Percentiles rank a stretch among this genome's conserved stretches.
Conservation (phyloP, 2,329 filamentous ascomycete species). For the Escovopsis sp. region DNA sequence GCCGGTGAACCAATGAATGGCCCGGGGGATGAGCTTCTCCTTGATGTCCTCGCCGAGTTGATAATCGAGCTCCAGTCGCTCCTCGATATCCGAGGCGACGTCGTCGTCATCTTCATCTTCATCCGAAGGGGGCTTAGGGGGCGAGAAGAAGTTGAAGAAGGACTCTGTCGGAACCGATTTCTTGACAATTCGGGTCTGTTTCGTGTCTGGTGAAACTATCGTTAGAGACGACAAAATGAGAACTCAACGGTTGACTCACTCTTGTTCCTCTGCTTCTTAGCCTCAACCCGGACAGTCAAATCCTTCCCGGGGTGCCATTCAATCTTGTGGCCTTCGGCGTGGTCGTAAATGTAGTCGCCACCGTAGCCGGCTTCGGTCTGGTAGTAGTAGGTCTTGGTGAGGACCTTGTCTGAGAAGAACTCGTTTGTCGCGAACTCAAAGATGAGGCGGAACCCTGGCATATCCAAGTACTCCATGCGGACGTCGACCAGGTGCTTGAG, state of each 20-base stretch:
- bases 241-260: slow-evolving; percentile 37
- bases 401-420: slow-evolving; percentile 92
- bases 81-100: slow-evolving; percentile 81
- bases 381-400: slow-evolving; percentile 98
- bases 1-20: slow-evolving; percentile 98
- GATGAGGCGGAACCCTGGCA: slow-evolving; percentile 93
- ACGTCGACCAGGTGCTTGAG: slow-evolving; percentile 84
- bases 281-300: slow-evolving; percentile 85
- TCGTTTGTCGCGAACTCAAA: slow-evolving; percentile 95
- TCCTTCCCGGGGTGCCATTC: slow-evolving; percentile 92
- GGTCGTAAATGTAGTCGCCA: slow-evolving; percentile 98
- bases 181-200: slow-evolving; percentile 97
- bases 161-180: slow-evolving; percentile 98
- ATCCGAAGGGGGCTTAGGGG: slow-evolving; percentile 69
- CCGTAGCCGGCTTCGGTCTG: slow-evolving; percentile 97
- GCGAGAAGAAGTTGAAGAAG: slow-evolving; percentile 98
- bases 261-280: slow-evolving; percentile 99
- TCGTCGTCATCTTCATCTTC: slow-evolving; percentile 57
- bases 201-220: slow-evolving; percentile 54
- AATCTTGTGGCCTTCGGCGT: slow-evolving; percentile 95
- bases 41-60: slow-evolving; percentile 99
- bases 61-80: slow-evolving; percentile 95
- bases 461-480: slow-evolving; percentile 98
- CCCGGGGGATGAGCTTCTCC: slow-evolving; percentile 96
- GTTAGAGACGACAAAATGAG: not conserved